A percentile compares a stretch with the other conserved stretches of the same genome.
phyloP scores from a whole-genome alignment of 2,329 filamentous ascomycete species.

The Rhexocercosporidium sp. region DNA sequence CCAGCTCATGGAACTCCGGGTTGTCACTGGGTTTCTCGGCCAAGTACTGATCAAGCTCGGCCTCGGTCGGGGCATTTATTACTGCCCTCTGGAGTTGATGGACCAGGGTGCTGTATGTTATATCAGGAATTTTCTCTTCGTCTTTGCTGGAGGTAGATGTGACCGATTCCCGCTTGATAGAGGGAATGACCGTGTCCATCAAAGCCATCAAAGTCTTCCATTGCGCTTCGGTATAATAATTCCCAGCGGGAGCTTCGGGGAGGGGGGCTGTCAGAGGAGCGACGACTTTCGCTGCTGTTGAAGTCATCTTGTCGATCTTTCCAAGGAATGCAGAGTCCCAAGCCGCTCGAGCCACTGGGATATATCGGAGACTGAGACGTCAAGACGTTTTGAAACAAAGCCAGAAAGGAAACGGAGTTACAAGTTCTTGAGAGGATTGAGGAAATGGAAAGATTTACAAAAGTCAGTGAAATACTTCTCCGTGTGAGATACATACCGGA shows the following conservation, averaged over 20 bases:
- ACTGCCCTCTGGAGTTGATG: slow-evolving; percentile 46
- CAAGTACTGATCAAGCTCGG: slow-evolving; percentile 57
- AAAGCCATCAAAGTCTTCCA: slow-evolving; percentile 61
- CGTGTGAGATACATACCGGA: background rate
- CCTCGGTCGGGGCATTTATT: slow-evolving; percentile 47
- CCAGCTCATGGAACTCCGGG: slow-evolving; percentile 56
- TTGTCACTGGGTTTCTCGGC: slow-evolving; percentile 56
- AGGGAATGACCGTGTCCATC: slow-evolving; percentile 64
- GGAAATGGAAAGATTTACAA: background rate
- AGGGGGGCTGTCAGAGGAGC: slow-evolving; percentile 13
- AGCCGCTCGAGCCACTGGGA: background rate
- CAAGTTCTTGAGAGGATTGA: background rate
- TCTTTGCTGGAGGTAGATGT: background rate
- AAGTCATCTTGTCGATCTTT: slow-evolving; percentile 4
- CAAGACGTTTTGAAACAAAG: background rate
- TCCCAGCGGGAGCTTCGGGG: slow-evolving; percentile 36
- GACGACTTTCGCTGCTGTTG: slow-evolving; percentile 1
- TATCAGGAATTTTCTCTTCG: slow-evolving; percentile 48
- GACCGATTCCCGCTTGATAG: slow-evolving; percentile 52
- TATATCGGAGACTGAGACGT: background rate
- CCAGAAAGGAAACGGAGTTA: background rate
- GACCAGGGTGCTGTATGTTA: slow-evolving; percentile 55
- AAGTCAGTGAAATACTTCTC: background rate
- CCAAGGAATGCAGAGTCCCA: background rate
- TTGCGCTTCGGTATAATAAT: slow-evolving; percentile 53